Base-by-base conservation (phyloP, 75 land plant genomes). In the Picea sitchensis region DNA sequence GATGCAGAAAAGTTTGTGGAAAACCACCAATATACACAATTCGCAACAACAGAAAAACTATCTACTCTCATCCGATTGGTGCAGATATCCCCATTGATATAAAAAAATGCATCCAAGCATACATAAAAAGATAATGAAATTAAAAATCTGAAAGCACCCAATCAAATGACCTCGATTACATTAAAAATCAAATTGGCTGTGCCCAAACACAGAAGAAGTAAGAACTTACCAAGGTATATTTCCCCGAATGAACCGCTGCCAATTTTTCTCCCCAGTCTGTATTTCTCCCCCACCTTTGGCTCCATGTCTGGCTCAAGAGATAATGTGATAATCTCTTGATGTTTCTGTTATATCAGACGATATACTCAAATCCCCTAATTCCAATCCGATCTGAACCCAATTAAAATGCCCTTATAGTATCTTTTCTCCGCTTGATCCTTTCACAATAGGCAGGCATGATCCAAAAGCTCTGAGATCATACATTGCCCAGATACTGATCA, bases 191-290 rank as follows among this genome's bases (percentile, higher is more conserved):
- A 41, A 71, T 20, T 41, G 51, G 73, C 26, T 71, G 5, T 20
- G 44, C 73, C 54, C 51, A n/a, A 71, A 71, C 41, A 71, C 18
- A 20, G 23, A 71, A 41, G 21, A 47, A 47, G 54, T 47, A 75
- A 60, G 65, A 58, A 81, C 61, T 20, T 54, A 84, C 85, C 85
- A 0, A 80, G 60, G 58, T 84, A 81, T 57, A 84, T 84, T 78
- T 84, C 85, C 3, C 85, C 85, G 38, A 84, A 84, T 17, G 85
- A 84, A 23, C 85, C 85, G 56, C 85, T 81, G 38, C 85, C 85
- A 75, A 84, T 84, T 76, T 84, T 84, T 15, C 85, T 83, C 23
- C 85, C 85, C 11, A 84, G 73, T 41, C 83, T 62, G 73, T 59
- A 84, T 41, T 84, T 84, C 54, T 80, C 81, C 32, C 83, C 85